phyloP scores from a whole-genome alignment of 1,284 basidiomycete genomes.

The Ganoderma sinense region DNA sequence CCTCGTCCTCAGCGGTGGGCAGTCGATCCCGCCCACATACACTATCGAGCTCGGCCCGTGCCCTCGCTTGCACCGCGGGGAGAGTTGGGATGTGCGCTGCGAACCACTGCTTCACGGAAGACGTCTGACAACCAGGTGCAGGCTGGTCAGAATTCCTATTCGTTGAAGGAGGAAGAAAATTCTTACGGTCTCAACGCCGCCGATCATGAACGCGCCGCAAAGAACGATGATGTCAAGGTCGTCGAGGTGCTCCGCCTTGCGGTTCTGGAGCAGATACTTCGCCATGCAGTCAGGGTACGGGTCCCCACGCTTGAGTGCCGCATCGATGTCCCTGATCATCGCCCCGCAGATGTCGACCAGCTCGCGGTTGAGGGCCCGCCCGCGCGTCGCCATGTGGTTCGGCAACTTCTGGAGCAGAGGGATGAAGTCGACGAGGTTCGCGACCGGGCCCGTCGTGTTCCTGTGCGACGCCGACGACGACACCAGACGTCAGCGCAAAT shows the following conservation, averaged over 20 bases:
- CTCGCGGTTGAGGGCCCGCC: conserved; percentile 43
- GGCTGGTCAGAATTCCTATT: not conserved
- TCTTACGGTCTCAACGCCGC: conserved; percentile 50
- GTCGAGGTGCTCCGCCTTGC: conserved; percentile 41
- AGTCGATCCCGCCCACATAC: conserved; percentile 26
- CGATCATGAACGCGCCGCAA: conserved; percentile 43
- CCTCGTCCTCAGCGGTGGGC: conserved; percentile 22
- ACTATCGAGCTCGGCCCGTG: conserved; percentile 21
- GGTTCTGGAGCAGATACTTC: conserved; percentile 45
- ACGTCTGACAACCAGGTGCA: conserved; percentile 19
- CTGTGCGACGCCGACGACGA: not conserved
- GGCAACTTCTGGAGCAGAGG: conserved; percentile 47
- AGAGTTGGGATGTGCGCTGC: conserved; percentile 27
- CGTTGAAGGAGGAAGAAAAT: not conserved
- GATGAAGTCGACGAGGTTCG: conserved; percentile 51
- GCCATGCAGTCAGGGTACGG: conserved; percentile 42
- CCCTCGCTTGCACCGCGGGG: conserved; percentile 30
- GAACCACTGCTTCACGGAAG: conserved; percentile 34
- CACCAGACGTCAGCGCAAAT: not conserved
- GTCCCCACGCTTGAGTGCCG: conserved; percentile 34
- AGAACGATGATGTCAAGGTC: conserved; percentile 8
- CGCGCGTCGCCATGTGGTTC: conserved; percentile 41
- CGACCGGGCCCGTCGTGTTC: conserved; percentile 42
- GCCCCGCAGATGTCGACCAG: conserved; percentile 40
- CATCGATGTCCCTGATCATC: conserved; percentile 33